Evolutionary conservation across 306 rosid genomes (phyloP).

Genomic region (Phaseolus lunatus): DNA sequence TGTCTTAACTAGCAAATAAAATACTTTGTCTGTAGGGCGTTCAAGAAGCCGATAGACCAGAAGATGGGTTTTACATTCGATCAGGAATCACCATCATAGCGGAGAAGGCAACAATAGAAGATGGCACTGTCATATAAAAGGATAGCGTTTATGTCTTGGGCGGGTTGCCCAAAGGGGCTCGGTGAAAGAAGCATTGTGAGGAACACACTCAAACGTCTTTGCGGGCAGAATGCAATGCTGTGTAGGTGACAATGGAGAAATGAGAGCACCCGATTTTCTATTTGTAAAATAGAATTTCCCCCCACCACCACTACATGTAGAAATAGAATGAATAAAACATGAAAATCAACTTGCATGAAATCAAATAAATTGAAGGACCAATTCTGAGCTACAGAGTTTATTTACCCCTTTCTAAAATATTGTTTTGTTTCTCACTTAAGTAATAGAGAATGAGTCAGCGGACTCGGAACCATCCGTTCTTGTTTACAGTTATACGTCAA

Average conservation of each 20-base stretch:
- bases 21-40: slow-evolving; percentile 61
- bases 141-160: slow-evolving; percentile 22
- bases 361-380: slow-evolving; percentile 48
- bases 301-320: slow-evolving; percentile 43
- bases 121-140: slow-evolving; percentile 70
- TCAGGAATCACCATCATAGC: slow-evolving; percentile 75
- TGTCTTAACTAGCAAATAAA: slow-evolving; percentile 3
- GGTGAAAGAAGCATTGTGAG: slow-evolving; percentile 27
- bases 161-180: slow-evolving; percentile 7
- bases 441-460: not conserved
- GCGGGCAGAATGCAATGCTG: slow-evolving; percentile 14
- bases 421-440: not conserved
- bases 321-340: slow-evolving; percentile 39
- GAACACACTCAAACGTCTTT: slow-evolving; percentile 26
- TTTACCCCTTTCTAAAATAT: slow-evolving; percentile 13
- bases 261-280: slow-evolving; percentile 10
- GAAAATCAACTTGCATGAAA: slow-evolving; percentile 39
- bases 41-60: slow-evolving; percentile 87
- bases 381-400: not conserved
- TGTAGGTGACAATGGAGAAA: slow-evolving; percentile 40
- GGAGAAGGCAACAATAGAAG: slow-evolving; percentile 80
- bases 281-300: slow-evolving; percentile 51
- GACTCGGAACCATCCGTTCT: not conserved
- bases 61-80: slow-evolving; percentile 84
- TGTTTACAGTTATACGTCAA: not conserved